Conservation (phyloP, 192 early-diverging fungal genomes). For the Podila verticillata region DNA sequence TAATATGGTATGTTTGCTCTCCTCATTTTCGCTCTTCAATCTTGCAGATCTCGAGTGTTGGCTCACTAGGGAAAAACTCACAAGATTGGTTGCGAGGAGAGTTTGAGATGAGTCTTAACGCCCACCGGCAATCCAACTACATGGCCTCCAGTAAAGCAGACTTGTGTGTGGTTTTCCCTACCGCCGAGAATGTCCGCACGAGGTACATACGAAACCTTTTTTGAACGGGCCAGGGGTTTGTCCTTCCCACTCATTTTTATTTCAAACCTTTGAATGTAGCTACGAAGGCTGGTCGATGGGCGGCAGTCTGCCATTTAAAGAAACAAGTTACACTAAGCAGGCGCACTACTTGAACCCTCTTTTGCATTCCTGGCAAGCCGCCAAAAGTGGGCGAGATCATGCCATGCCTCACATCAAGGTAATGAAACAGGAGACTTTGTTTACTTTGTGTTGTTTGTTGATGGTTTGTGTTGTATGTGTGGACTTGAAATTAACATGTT, state of each 20-base stretch:
- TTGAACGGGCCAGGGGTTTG: neutral
- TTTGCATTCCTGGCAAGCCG: conserved; percentile 62
- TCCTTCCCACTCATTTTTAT: neutral
- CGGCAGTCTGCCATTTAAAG: conserved; percentile 45
- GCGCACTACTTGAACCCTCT: conserved; percentile 59
- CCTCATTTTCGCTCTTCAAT: neutral
- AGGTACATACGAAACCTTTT: conserved; percentile 26
- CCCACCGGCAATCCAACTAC: conserved; percentile 30
- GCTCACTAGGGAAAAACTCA: conserved; percentile 61
- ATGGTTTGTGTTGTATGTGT: too few species aligned
- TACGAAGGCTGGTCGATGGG: conserved; percentile 69
- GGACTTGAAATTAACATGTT: too few species aligned
- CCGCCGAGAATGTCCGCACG: conserved; percentile 65
- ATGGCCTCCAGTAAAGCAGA: conserved; percentile 13
- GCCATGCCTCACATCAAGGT: conserved; percentile 80
- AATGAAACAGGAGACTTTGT: neutral
- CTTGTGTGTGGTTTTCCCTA: conserved; percentile 66
- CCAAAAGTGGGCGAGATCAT: conserved; percentile 56
- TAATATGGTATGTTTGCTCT: neutral
- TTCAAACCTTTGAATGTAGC: conserved; percentile 23
- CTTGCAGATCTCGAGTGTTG: conserved; percentile 68
- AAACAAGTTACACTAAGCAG: conserved; percentile 62
- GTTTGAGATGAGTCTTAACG: conserved; percentile 57
- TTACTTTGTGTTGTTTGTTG: neutral
- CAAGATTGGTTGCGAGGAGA: conserved; percentile 66